Evolutionary conservation across 805 yeast species (phyloP).

Genomic region (Tetrapisispora namnaoensis): DNA sequence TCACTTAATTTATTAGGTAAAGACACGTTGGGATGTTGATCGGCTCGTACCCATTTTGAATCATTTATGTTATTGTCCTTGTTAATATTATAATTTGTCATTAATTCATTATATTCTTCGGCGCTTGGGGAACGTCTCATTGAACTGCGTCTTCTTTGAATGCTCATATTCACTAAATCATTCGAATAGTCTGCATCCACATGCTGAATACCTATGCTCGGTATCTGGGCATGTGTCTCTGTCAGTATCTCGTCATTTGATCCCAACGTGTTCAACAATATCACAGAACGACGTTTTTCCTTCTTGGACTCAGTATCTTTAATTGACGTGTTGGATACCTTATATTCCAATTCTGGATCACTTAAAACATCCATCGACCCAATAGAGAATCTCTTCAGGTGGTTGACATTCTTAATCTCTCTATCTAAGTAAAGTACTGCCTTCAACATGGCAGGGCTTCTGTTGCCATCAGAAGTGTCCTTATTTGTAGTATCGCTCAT

Average conservation of each 20-base stretch:
- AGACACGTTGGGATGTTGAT: conserved; percentile 86
- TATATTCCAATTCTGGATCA: conserved; percentile 62
- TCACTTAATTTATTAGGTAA: conserved; percentile 65
- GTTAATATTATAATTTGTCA: not conserved
- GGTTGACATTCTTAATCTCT: conserved; percentile 63
- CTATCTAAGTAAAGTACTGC: conserved; percentile 74
- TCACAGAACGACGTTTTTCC: not conserved
- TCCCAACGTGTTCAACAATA: not conserved
- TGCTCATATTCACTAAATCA: not conserved
- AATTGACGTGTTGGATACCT: not conserved
- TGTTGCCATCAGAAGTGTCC: conserved; percentile 15
- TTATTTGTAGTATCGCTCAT: not conserved
- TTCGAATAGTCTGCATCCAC: conserved; percentile 5
- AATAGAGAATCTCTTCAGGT: conserved; percentile 62
- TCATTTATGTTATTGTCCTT: conserved; percentile 30
- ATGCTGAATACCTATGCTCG: conserved; percentile 8
- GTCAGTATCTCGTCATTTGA: not conserved
- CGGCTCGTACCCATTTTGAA: conserved; percentile 92
- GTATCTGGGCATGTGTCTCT: not conserved
- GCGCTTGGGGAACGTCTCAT: not conserved
- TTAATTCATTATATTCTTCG: not conserved
- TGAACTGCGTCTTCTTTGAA: not conserved
- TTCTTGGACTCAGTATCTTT: not conserved
- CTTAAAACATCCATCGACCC: conserved; percentile 43
- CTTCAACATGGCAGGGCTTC: conserved; percentile 38